Conservation (phyloP, 129 eudicot genomes). For the Flaveria trinervia region DNA sequence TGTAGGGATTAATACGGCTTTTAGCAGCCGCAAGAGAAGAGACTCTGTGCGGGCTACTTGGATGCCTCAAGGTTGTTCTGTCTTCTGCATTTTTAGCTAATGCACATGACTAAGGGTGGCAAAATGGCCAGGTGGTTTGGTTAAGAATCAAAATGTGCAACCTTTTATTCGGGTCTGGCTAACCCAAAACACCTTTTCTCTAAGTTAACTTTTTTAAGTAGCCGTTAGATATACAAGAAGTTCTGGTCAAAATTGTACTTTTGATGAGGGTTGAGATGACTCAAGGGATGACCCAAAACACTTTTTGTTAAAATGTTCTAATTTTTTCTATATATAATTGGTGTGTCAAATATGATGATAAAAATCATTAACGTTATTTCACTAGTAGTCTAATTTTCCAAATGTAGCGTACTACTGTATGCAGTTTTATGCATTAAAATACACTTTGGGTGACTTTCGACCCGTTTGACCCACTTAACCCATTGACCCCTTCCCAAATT, state of each 20-base stretch:
- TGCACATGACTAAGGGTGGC: neutral
- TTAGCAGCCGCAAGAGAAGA: slow-evolving; percentile 91
- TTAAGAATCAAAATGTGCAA: too few species aligned
- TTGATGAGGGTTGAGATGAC: too few species aligned
- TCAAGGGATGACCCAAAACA: too few species aligned
- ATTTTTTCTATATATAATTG: neutral
- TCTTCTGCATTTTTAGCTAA: neutral
- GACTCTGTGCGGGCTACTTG: slow-evolving; percentile 96
- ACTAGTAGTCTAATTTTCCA: neutral
- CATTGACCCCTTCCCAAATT: neutral
- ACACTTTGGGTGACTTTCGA: neutral
- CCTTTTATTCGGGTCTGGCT: too few species aligned
- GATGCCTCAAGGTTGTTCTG: slow-evolving; percentile 80
- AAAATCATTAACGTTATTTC: neutral
- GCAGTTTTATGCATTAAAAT: neutral
- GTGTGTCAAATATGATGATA: neutral
- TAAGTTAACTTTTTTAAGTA: too few species aligned
- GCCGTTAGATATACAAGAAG: too few species aligned
- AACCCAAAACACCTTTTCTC: neutral
- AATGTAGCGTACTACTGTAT: neutral
- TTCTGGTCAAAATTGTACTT: too few species aligned
- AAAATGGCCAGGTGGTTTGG: too few species aligned
- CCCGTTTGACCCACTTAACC: neutral
- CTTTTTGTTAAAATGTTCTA: too few species aligned
- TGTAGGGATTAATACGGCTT: slow-evolving; percentile 92